Evolutionary conservation across 257 asterid species (phyloP).

Genomic region (Echites panduratus): DNA sequence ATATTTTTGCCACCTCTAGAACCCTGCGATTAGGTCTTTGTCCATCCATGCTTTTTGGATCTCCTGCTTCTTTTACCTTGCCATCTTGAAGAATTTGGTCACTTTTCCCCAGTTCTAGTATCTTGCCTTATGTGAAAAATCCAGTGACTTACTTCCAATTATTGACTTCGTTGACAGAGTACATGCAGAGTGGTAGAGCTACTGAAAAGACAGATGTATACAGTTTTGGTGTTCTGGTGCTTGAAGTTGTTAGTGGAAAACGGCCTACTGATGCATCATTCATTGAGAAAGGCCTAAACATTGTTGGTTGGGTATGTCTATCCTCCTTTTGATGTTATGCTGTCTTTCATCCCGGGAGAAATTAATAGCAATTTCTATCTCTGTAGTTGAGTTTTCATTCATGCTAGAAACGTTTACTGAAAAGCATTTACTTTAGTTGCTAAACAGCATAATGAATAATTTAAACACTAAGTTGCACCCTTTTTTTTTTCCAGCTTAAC

Average conservation of each 20-base stretch:
- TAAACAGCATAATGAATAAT: too few relatives aligned
- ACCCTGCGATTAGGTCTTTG: neutral
- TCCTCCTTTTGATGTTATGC: conserved; percentile 5
- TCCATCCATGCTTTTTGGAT: neutral
- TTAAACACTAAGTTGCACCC: too few relatives aligned
- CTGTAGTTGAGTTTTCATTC: neutral
- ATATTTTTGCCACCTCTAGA: neutral
- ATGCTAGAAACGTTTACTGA: neutral
- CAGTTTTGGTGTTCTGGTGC: conserved; percentile 81
- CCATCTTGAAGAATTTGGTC: neutral
- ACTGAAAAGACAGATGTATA: conserved; percentile 85
- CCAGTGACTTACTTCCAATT: neutral
- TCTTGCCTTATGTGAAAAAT: neutral
- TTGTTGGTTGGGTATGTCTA: conserved; percentile 77
- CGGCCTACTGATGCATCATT: conserved; percentile 80
- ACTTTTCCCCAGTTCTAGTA: neutral
- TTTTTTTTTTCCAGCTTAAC: too few relatives aligned
- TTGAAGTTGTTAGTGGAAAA: conserved; percentile 65
- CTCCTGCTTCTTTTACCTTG: neutral
- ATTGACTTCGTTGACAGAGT: conserved; percentile 37
- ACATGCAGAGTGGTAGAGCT: conserved; percentile 94
- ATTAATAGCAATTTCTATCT: neutral
- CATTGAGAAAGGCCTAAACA: conserved; percentile 78
- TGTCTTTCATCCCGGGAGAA: neutral
- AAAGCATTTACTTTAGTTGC: neutral